Evolutionary conservation across 129 eudicot genomes (phyloP), one percentile per base, ranked within the genome.

Genomic region (Cynara cardunculus): DNA sequence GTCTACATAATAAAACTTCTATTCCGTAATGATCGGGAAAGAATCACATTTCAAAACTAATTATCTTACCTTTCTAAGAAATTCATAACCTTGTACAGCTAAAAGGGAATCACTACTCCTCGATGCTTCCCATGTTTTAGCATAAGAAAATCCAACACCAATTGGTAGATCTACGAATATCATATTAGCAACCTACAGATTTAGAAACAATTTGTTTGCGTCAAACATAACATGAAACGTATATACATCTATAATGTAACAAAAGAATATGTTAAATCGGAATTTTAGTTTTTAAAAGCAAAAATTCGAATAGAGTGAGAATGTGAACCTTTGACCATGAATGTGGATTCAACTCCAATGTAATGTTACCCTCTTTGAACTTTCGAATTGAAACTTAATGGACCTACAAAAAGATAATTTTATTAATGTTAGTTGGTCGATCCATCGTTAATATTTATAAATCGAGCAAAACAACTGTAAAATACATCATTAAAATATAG

Each of bases 271-370:
- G n/a, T 14, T 14, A 56, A 56, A 56, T 56, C 65, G 65, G 65
- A n/a, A 56, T 56, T 56, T 46, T 0, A 13, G 2, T 13, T 46
- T n/a, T 53, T 16, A 49, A 49, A 49, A 49, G 8, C 62, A 16
- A 12, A 16, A 3, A 16, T 7, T 16, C n/a, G 22, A 0, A 18
- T 18, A 35, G 19, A 22, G 0, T 22, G 16, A 19, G 70, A 62
- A 66, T 73, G 27, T 41, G 18, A 39, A 82, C 89, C 89, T 86
- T 86, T 14, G 84, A 69, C 89, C 84, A 86, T 37, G 89, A 79
- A 71, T 79, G 74, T 18, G 87, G 85, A 65, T 83, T 86, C 35
- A 83, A 28, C 32, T 75, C 78, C 31, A 86, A 49, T 2, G 25
- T 71, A 5, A 85, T 77, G 25, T 30, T 53, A 18, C 35, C 9